A percentile compares a stretch with the other conserved stretches of the same genome.
Conservation (phyloP, 1,139 yeast species). For the Hyphopichia pseudoburtonii region DNA sequence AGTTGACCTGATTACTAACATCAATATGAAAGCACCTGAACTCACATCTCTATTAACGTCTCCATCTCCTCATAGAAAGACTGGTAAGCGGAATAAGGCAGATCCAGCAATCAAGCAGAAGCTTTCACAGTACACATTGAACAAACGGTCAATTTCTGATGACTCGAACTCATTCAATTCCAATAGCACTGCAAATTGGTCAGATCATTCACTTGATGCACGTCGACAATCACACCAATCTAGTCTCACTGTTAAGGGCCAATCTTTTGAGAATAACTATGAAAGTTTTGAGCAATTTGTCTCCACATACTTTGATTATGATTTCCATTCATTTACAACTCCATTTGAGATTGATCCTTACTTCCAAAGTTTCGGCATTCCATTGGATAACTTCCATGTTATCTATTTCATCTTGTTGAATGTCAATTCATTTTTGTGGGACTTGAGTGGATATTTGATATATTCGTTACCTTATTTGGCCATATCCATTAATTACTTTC, state of each 20-base stretch:
- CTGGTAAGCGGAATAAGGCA: neutral
- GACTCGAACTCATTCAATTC: constrained; percentile 2
- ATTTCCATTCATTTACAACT: constrained; percentile 5
- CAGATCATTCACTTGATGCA: neutral
- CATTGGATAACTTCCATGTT: constrained; percentile 9
- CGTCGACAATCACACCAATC: neutral
- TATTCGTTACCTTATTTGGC: constrained; percentile 3
- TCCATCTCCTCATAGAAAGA: neutral
- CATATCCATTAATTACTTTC: constrained; percentile 1
- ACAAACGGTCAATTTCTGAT: constrained; percentile 1
- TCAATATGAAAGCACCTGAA: too few species aligned
- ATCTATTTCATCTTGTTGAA: constrained; percentile 6
- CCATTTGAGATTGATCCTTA: constrained; percentile 11
- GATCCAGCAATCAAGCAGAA: constrained; percentile 3
- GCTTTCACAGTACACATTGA: constrained; percentile 4
- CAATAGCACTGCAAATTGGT: neutral
- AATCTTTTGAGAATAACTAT: constrained; percentile 8
- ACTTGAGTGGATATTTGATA: constrained; percentile 6
- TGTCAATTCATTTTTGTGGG: constrained; percentile 11
- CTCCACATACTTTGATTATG: constrained; percentile 19
- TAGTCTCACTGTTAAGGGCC: too few species aligned
- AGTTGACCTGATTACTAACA: too few species aligned
- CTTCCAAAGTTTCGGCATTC: constrained; percentile 13
- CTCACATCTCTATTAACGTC: too few species aligned
- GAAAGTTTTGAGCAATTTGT: constrained; percentile 19